Percentiles rank a stretch among this genome's conserved stretches.
Conservation (phyloP, 2,329 filamentous ascomycete genomes). For the Cladosporium velox region DNA sequence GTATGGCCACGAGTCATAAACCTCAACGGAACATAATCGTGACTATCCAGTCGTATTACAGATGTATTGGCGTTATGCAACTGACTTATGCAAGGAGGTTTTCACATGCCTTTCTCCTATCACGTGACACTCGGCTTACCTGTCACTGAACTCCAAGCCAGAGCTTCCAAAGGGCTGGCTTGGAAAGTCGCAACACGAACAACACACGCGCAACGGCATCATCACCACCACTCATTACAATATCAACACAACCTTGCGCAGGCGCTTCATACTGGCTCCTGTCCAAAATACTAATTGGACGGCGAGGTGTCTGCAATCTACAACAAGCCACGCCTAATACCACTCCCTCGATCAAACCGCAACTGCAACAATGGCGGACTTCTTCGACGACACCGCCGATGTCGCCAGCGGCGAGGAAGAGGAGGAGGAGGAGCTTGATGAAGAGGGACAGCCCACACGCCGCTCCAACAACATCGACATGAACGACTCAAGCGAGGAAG, state of each 20-base stretch:
- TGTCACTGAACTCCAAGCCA: neutral
- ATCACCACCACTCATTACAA: neutral
- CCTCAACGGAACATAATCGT: neutral
- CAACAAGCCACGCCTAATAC: neutral
- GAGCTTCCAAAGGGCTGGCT: conserved; percentile 3
- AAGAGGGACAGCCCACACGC: conserved; percentile 51
- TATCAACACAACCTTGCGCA: neutral
- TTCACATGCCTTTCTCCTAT: neutral
- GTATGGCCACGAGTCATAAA: neutral
- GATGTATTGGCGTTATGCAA: neutral
- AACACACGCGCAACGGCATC: conserved; percentile 8
- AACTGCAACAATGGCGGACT: conserved; percentile 15
- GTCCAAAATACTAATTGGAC: neutral
- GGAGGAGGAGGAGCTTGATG: conserved; percentile 82
- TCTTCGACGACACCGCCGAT: conserved; percentile 79
- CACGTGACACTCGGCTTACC: conserved; percentile 5
- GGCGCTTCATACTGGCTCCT: conserved; percentile 1
- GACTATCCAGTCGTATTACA: neutral
- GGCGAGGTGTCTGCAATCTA: neutral
- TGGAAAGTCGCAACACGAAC: conserved; percentile 12
- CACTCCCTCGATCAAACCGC: neutral
- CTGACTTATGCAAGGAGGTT: neutral
- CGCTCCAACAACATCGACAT: conserved; percentile 50
- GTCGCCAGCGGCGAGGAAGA: conserved; percentile 75
- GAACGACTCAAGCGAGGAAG: conserved; percentile 88